Base-by-base conservation (phyloP, 2,329 filamentous ascomycete species). In the Mariannaea sp. region DNA sequence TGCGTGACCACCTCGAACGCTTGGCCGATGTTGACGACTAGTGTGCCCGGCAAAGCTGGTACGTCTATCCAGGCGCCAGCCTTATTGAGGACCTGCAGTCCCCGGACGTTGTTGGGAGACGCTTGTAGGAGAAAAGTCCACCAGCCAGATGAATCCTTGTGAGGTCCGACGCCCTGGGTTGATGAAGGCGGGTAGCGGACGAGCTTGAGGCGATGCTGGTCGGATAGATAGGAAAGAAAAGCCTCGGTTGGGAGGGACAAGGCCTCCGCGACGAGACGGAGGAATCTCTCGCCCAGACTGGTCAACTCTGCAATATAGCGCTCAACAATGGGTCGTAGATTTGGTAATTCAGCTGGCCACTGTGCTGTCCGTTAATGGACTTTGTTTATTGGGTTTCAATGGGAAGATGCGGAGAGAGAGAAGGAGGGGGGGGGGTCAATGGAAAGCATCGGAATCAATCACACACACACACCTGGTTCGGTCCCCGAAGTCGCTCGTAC, bases 81-180 rank as follows among this genome's bases (percentile, higher is more conserved):
- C 33, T 73, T 71, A 53, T 77, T 77, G 13, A 84, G 73, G 1
- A 78, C 79, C 60, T 84, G 77, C 0, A 84, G 69, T 0, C 81
- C 78, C 32, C 74, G 65, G 1, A 77, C 71, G 8, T 75, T 71
- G 8, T 75, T 70, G 3, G 80, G 75, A 0, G 79, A 82, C 6
- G 82, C 80, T 65, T 87, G 84, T 1, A 84, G 76, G 3, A 87
- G 75, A 56, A 87, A 86, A 0, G 84, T 86, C 72, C 83, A 82
- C 81, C 82, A 86, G 3, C 83, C 83, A 0, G 81, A 84, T 0
- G 79, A 85, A 65, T 84, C 81, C 61, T 85, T 85, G 69, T 86
- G 83, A 1, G 83, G 78, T 0, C 83, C 83, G 1, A 86, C 82
- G 1, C 83, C 83, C 68, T 85, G 82, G 3, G 61, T 41, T 1